These are phyloP conservation scores for Epichloe scottii DNA, from an alignment of 2,329 filamentous ascomycete species.

Conservation along the genomic window DNA sequence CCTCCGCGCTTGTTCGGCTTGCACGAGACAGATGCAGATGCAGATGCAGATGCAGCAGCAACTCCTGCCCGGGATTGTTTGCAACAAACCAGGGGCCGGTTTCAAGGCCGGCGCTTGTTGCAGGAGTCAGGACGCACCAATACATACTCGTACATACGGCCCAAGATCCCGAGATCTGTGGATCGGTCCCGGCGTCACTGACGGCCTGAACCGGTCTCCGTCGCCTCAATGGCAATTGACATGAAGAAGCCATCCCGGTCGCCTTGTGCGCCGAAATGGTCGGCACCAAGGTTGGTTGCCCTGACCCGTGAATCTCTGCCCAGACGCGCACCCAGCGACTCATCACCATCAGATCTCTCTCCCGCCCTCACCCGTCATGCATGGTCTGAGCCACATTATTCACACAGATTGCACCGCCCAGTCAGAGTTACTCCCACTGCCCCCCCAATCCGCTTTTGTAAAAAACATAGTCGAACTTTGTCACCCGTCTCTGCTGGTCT, in stretches of 20 bases:
- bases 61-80: neutral
- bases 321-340: too few relatives aligned
- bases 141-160: too few relatives aligned
- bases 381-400: slow-evolving; percentile 33
- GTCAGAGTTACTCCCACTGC: slow-evolving; percentile 36
- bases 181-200: neutral
- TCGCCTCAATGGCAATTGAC: too few relatives aligned
- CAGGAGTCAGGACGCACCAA: neutral
- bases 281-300: too few relatives aligned
- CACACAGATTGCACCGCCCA: slow-evolving; percentile 32
- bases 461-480: slow-evolving; percentile 37
- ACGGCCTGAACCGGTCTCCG: too few relatives aligned
- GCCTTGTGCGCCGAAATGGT: too few relatives aligned
- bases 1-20: neutral
- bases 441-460: slow-evolving; percentile 40
- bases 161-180: neutral
- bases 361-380: slow-evolving; percentile 5
- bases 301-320: too few relatives aligned
- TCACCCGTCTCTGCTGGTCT: slow-evolving; percentile 30
- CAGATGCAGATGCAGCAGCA: neutral
- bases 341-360: too few relatives aligned
- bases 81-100: neutral
- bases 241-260: too few relatives aligned
- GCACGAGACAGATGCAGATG: neutral
- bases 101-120: neutral